Evolutionary conservation across 345 rosid genomes (phyloP), one percentile per base, ranked within the genome.

Genomic region (Pistacia atlantica): DNA sequence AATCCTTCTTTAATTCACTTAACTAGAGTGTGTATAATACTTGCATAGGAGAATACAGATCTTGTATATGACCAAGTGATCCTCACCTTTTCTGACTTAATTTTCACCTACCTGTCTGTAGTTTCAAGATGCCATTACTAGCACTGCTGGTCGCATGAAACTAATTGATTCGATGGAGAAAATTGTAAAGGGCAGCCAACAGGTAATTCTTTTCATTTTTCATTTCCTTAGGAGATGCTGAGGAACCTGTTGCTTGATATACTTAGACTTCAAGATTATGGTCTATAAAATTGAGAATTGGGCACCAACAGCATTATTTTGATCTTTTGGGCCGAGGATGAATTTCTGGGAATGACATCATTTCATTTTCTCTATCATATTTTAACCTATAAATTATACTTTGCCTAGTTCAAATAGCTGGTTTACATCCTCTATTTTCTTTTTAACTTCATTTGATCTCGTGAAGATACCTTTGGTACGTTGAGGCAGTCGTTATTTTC

Each of bases 91-190:
- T 46, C 62, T 80, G 46, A 77, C 49, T 60, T 71, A 64, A 75
- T 67, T 69, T 52, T 3, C 48, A 4, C 45, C 72, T 54, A 51
- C 58, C 25, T 14, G 38, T 77, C n/a, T 80, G 70, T 81, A 90
- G 98, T 92, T 95, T 83, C 92, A 92, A 78, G 90, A 88, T 78
- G 97, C 97, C 75, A 83, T 94, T 76, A 74, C 84, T 61, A 90
- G 80, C 80, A 71, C 83, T 78, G 88, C 80, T 71, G 95, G 97
- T 78, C 91, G 90, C 46, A 69, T 56, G 80, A 95, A 92, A 80
- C 87, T 90, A 72, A 87, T 88, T 65, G 84, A 86, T 83, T 92
- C 97, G 75, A 84, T 92, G 97, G 95, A 94, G 80, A 97, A 87
- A 78, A 90, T 92, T 82, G 84, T 86, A 78, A 90, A 89, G 80